These are phyloP conservation scores for Bauhinia variegata DNA, from an alignment of 306 rosid species.

Conservation along the genomic window DNA sequence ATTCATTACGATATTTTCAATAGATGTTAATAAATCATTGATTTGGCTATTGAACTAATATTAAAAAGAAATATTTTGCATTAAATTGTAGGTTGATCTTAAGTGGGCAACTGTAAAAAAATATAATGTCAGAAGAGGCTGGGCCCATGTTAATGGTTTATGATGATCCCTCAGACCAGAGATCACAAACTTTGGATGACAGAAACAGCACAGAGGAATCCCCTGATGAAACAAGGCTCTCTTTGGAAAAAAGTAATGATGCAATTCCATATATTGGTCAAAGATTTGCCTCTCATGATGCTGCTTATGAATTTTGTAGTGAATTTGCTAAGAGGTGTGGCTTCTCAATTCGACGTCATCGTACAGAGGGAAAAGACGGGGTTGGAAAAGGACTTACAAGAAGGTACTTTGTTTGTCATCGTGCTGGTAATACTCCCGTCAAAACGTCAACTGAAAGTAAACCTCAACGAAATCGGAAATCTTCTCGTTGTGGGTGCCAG, in stretches of 20 bases:
- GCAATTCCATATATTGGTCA: conserved; percentile 83
- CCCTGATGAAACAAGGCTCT: conserved; percentile 70
- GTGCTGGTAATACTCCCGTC: conserved; percentile 89
- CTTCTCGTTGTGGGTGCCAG: conserved; percentile 93
- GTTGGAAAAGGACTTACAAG: conserved; percentile 94
- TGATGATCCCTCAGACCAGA: conserved; percentile 89
- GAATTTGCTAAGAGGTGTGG: conserved; percentile 85
- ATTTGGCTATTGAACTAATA: too few relatives aligned
- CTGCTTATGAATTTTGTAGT: conserved; percentile 85
- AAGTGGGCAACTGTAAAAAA: conserved; percentile 31
- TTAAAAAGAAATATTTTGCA: too few relatives aligned
- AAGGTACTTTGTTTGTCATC: too few relatives aligned
- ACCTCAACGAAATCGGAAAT: conserved; percentile 89
- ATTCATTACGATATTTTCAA: too few relatives aligned
- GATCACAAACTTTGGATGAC: conserved; percentile 72
- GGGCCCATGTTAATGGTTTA: conserved; percentile 72
- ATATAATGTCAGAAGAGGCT: conserved; percentile 76
- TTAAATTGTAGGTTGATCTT: conserved; percentile 24
- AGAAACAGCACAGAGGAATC: conserved; percentile 92
- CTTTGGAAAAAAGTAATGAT: conserved; percentile 64
- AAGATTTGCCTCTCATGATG: conserved; percentile 84
- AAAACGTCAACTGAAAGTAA: conserved; percentile 71
- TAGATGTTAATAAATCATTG: too few relatives aligned
- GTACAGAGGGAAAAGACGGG: conserved; percentile 95
- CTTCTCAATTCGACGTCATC: conserved; percentile 91